A percentile compares a stretch with the other conserved stretches of the same genome.
Conservation (phyloP, 1,139 yeast genomes). For the Suhomyces atakaporum region DNA sequence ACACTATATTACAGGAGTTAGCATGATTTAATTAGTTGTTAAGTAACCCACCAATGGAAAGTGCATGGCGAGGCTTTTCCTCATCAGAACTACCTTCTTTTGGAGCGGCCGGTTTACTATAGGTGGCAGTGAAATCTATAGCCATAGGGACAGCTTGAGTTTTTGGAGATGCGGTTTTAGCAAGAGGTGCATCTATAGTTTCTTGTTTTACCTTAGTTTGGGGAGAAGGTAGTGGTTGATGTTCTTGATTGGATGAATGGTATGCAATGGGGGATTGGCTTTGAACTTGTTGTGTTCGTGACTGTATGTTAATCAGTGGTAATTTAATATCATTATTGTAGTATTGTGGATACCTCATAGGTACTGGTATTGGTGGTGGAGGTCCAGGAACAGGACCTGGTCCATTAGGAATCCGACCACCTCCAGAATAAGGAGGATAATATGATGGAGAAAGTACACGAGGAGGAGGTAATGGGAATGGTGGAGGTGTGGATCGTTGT, state of each 20-base stretch:
- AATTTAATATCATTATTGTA: conserved; percentile 4
- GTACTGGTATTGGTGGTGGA: conserved; percentile 29
- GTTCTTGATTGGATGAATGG: conserved; percentile 1
- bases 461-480: conserved; percentile 9
- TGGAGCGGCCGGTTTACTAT: conserved; percentile 8
- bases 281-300: background rate
- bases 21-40: conserved; percentile 20
- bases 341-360: conserved; percentile 7
- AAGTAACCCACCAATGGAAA: conserved; percentile 43
- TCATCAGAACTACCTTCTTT: conserved; percentile 14
- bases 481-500: conserved; percentile 6
- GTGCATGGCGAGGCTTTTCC: conserved; percentile 17
- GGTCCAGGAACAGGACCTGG: conserved; percentile 52
- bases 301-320: conserved; percentile 6
- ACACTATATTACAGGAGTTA: background rate
- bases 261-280: too few relatives aligned
- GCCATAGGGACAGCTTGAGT: conserved; percentile 24
- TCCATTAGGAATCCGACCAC: conserved; percentile 46
- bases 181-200: background rate
- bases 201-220: background rate
- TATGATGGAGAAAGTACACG: conserved; percentile 18
- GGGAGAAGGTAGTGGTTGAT: background rate
- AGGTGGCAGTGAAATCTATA: conserved; percentile 34
- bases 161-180: conserved; percentile 2
- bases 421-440: conserved; percentile 41